Conservation (phyloP, 495 filamentous ascomycete species). For the Hypoxylon cercidicola region DNA sequence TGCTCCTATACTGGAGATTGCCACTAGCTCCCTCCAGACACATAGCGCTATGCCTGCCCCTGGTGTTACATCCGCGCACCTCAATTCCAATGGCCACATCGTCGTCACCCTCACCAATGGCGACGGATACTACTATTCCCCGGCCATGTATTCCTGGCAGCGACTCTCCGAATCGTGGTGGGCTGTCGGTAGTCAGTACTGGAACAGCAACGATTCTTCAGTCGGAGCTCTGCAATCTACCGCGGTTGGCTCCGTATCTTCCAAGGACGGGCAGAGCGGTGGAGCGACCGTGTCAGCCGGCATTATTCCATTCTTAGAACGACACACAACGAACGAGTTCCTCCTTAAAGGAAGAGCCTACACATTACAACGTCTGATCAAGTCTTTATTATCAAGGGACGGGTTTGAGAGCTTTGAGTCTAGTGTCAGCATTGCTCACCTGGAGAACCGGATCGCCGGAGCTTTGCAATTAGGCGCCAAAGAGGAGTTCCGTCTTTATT, state of each 20-base stretch:
- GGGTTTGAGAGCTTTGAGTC: slow-evolving; percentile 94
- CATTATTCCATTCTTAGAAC: slow-evolving; percentile 91
- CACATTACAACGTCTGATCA: slow-evolving; percentile 88
- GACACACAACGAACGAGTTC: slow-evolving; percentile 91
- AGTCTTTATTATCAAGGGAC: slow-evolving; percentile 82
- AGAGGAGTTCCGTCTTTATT: slow-evolving; percentile 89
- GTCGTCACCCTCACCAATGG: slow-evolving; percentile 90
- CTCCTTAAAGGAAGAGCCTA: slow-evolving; percentile 91
- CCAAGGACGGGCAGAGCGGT: slow-evolving; percentile 49
- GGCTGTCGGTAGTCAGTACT: slow-evolving; percentile 97
- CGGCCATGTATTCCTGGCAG: slow-evolving; percentile 89
- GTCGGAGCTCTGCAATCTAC: slow-evolving; percentile 80
- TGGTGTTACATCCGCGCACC: slow-evolving; percentile 85
- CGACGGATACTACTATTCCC: slow-evolving; percentile 89
- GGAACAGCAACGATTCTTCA: slow-evolving; percentile 93
- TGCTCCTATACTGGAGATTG: slow-evolving; percentile 88
- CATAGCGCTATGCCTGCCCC: slow-evolving; percentile 78
- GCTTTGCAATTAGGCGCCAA: slow-evolving; percentile 84
- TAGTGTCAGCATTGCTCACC: slow-evolving; percentile 88
- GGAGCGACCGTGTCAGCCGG: slow-evolving; percentile 83
- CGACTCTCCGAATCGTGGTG: slow-evolving; percentile 95
- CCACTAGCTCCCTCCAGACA: slow-evolving; percentile 68
- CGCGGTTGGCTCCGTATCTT: slow-evolving; percentile 62
- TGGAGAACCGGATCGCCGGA: slow-evolving; percentile 94
- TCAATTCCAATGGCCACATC: slow-evolving; percentile 86